phyloP scores from a whole-genome alignment of 2,329 filamentous ascomycete species.

The Aspergillus fructus region DNA sequence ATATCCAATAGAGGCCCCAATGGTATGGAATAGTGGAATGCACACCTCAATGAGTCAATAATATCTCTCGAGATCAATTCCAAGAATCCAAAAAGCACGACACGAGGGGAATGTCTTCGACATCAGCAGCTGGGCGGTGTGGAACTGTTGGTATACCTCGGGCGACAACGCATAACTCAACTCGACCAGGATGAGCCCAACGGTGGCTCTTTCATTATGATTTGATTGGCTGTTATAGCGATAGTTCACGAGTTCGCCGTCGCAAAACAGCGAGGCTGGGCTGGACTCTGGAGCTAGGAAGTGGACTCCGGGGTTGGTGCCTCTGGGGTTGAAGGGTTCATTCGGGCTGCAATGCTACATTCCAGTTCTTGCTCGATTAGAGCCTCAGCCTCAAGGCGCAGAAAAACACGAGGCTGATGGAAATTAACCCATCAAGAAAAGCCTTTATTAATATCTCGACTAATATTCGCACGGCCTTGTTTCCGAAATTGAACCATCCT shows the following conservation, averaged over 20 bases:
- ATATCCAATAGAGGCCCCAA: conserved; percentile 4
- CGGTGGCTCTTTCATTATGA: background rate
- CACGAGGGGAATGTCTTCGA: background rate
- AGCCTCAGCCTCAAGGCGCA: background rate
- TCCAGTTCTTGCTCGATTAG: background rate
- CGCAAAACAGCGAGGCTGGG: background rate
- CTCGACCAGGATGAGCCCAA: background rate
- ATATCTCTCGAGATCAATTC: background rate
- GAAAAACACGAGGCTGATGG: background rate
- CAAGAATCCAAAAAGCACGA: background rate
- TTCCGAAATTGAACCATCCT: background rate
- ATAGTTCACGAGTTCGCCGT: background rate
- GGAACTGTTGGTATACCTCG: background rate
- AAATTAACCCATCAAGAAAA: background rate
- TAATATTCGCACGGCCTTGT: background rate
- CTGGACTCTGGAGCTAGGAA: background rate
- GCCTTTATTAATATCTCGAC: background rate
- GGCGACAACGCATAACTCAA: background rate
- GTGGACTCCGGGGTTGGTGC: background rate
- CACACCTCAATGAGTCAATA: background rate
- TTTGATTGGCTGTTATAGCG: background rate
- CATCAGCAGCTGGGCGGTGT: conserved; percentile 4
- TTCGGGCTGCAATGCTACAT: too few relatives aligned
- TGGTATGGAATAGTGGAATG: conserved; percentile 3
- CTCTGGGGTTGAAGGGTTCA: background rate